phyloP scores from a whole-genome alignment of 108 stramenopile genomes.

The Stephanodiscus minutulus region DNA sequence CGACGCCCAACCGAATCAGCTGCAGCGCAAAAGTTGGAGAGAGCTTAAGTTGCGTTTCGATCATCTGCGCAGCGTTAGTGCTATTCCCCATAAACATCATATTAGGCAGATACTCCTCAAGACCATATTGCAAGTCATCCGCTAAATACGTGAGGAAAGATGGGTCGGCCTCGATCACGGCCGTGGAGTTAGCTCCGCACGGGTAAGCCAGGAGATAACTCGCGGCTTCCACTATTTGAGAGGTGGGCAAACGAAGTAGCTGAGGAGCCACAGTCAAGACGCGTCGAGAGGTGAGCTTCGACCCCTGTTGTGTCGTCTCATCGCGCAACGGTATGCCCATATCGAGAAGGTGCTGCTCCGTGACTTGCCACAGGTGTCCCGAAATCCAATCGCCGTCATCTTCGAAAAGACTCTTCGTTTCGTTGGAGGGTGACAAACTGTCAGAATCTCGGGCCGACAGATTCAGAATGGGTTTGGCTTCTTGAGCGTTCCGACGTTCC shows the following conservation, averaged over 20 bases:
- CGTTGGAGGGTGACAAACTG: constrained; percentile 18
- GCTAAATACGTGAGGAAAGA: constrained; percentile 36
- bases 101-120: constrained; percentile 34
- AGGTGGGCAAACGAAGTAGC: constrained; percentile 32
- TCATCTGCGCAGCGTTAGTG: constrained; percentile 20
- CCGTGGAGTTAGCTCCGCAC: not conserved
- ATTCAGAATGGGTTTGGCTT: constrained; percentile 30
- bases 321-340: constrained; percentile 17
- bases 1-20: constrained; percentile 29
- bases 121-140: constrained; percentile 29
- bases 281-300: constrained; percentile 12
- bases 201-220: constrained; percentile 21
- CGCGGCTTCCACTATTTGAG: constrained; percentile 28
- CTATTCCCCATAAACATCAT: constrained; percentile 41
- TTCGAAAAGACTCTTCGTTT: not conserved
- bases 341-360: constrained; percentile 21
- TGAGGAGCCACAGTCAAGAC: constrained; percentile 31
- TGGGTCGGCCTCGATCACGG: constrained; percentile 31
- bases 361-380: constrained; percentile 31
- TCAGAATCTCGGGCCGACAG: constrained; percentile 24
- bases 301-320: constrained; percentile 13
- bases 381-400: constrained; percentile 13
- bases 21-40: constrained; percentile 26
- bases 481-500: constrained; percentile 27
- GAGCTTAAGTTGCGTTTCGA: constrained; percentile 16